Conservation (phyloP, 176 grass and related monocot species). For the Oryza meridionalis region DNA sequence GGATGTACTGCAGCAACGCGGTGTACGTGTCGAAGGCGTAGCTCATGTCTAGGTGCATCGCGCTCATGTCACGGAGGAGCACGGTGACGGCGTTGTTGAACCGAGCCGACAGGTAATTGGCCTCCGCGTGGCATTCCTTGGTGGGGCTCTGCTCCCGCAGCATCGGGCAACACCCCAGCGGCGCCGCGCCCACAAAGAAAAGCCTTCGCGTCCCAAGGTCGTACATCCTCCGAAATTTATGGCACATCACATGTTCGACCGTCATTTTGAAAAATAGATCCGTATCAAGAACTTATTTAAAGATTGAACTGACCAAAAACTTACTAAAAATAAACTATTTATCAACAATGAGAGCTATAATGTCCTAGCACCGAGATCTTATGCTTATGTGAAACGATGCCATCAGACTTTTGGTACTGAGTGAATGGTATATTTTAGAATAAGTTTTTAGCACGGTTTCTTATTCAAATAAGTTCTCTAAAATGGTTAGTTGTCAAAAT, state of each 20-base stretch:
- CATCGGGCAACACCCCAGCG: slow-evolving; percentile 61
- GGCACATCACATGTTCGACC: neutral
- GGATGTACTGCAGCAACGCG: slow-evolving; percentile 49
- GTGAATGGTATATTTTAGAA: too few species aligned
- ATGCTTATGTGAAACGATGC: too few species aligned
- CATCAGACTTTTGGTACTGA: too few species aligned
- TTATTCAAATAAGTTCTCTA: too few species aligned
- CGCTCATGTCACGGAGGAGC: slow-evolving; percentile 41
- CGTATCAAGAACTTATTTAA: too few species aligned
- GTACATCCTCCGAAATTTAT: slow-evolving; percentile 53
- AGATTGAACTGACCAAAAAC: too few species aligned
- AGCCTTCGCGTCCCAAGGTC: slow-evolving; percentile 62
- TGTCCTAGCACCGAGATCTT: too few species aligned
- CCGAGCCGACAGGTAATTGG: slow-evolving; percentile 50
- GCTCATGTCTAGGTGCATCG: slow-evolving; percentile 37
- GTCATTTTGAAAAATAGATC: too few species aligned
- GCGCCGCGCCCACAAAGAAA: slow-evolving; percentile 51
- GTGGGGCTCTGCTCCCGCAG: slow-evolving; percentile 46
- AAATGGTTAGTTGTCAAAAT: too few species aligned
- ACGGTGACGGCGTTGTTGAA: slow-evolving; percentile 51
- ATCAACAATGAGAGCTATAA: too few species aligned
- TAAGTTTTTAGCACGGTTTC: too few species aligned
- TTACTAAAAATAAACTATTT: too few species aligned
- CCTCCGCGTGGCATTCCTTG: slow-evolving; percentile 43
- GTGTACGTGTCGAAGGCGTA: slow-evolving; percentile 55